Evolutionary conservation across 768 basidiomycete species (phyloP).

Genomic region (Ramaria sp.): DNA sequence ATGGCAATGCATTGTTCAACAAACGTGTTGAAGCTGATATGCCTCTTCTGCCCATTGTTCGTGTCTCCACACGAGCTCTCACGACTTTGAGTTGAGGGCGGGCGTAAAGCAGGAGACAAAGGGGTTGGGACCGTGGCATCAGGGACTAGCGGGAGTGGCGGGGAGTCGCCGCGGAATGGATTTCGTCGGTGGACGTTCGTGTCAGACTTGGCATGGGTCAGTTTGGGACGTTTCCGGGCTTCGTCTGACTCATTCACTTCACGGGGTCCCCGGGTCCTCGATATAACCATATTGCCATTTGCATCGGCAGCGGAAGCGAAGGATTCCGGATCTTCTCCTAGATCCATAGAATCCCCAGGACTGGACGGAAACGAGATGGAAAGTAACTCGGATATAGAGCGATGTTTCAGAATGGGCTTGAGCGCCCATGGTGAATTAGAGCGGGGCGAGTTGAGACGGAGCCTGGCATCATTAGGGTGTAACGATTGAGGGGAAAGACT

Average conservation of each 20-base stretch:
- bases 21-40: constrained; percentile 96
- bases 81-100: neutral
- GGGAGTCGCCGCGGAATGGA: constrained; percentile 53
- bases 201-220: constrained; percentile 83
- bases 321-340: constrained; percentile 14
- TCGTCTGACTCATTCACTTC: constrained; percentile 8
- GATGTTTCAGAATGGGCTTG: constrained; percentile 94
- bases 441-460: constrained; percentile 25
- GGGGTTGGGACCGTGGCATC: constrained; percentile 12
- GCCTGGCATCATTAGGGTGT: constrained; percentile 11
- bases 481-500: neutral
- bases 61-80: constrained; percentile 3
- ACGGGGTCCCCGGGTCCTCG: constrained; percentile 18
- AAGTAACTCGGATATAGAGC: constrained; percentile 85
- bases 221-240: constrained; percentile 36
- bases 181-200: constrained; percentile 61
- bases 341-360: constrained; percentile 36
- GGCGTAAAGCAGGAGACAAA: constrained; percentile 1
- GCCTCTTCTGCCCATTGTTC: constrained; percentile 41
- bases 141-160: constrained; percentile 45
- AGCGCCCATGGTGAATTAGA: constrained; percentile 20
- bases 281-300: constrained; percentile 42
- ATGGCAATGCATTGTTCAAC: constrained; percentile 94
- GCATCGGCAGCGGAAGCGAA: constrained; percentile 17
- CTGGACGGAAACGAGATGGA: constrained; percentile 57